Evolutionary conservation across 768 basidiomycete species (phyloP), one percentile per base, ranked within the genome.

Genomic region (Termitomyces sp.): DNA sequence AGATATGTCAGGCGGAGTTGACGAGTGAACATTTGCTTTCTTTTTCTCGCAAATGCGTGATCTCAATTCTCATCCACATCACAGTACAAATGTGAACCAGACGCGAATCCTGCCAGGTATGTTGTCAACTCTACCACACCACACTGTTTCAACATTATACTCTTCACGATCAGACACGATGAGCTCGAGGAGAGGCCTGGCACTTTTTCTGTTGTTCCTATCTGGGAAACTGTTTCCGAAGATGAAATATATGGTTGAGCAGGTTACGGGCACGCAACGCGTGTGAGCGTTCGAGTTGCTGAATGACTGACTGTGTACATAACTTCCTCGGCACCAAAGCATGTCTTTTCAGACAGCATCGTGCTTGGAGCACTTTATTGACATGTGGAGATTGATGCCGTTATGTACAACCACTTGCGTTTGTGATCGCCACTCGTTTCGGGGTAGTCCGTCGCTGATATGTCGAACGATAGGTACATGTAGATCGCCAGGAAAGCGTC

Each of bases 131-230:
- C 26, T 10, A 7, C 6, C 31, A 14, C 20, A 31, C 53, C 44
- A 37, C 2, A 20, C 57, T 37, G 42, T 48, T 31, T 9, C 37
- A 12, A 34, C n/a, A 52, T 60, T 20, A 64, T 31, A n/a, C 37
- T 39, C 31, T 42, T 56, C 4, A 31, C 42, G 34, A 34, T 52
- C 46, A 82, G 72, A 2, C 97, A 98, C 61, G 96, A 98, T 64
- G 96, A 99, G 72, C 84, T 97, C 6, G 95, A 97, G 69, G 94
- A 96, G 55, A 81, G 89, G 39, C 91, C 94, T 1, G 95, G 95
- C 2, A 79, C 84, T 0, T 98, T 94, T 71, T 81, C 87, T 10
- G 90, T 99, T 61, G 87, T 97, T 37, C 95, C 97, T 1, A 85
- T 94, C 48, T 99, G 95, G 96, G 95, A 98, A 72, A 85, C 83